A percentile compares a stretch with the other conserved stretches of the same genome.
Evolutionary conservation across 2,329 filamentous ascomycete species (phyloP).

Genomic region (Trichophyton schoenleinii): DNA sequence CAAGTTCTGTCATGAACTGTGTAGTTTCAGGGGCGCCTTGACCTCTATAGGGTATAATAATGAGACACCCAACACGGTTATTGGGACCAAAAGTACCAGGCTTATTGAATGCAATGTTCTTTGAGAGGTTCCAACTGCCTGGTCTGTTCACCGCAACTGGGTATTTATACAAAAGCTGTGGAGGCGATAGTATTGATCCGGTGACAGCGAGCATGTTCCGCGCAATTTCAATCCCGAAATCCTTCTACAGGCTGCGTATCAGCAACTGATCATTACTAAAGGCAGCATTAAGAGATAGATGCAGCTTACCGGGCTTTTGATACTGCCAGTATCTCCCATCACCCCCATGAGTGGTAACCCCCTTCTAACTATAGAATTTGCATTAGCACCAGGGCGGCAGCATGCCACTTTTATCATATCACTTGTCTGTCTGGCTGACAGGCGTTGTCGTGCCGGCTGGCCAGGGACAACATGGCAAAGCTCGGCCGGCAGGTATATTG

Average conservation of each 20-base stretch:
- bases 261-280: background rate
- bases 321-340: background rate
- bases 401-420: conserved; percentile 63
- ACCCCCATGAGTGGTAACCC: conserved; percentile 25
- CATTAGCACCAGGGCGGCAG: conserved; percentile 53
- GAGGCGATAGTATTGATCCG: conserved; percentile 11
- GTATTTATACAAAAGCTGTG: conserved; percentile 7
- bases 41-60: background rate
- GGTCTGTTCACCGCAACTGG: background rate
- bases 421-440: conserved; percentile 49
- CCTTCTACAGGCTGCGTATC: background rate
- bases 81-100: background rate
- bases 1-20: background rate
- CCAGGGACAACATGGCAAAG: conserved; percentile 51
- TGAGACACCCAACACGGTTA: background rate
- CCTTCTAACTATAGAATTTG: conserved; percentile 47
- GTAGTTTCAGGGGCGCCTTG: background rate
- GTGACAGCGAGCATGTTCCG: conserved; percentile 12
- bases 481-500: conserved; percentile 55
- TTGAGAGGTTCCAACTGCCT: conserved; percentile 3
- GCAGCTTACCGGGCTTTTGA: conserved; percentile 6
- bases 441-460: conserved; percentile 49
- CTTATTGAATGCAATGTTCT: background rate
- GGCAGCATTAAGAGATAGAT: background rate
- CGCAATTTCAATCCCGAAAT: conserved; percentile 14